Percentiles rank a stretch among this genome's conserved stretches.
Evolutionary conservation across 1,284 basidiomycete genomes (phyloP).

Genomic region (Jaminaea rosea): DNA sequence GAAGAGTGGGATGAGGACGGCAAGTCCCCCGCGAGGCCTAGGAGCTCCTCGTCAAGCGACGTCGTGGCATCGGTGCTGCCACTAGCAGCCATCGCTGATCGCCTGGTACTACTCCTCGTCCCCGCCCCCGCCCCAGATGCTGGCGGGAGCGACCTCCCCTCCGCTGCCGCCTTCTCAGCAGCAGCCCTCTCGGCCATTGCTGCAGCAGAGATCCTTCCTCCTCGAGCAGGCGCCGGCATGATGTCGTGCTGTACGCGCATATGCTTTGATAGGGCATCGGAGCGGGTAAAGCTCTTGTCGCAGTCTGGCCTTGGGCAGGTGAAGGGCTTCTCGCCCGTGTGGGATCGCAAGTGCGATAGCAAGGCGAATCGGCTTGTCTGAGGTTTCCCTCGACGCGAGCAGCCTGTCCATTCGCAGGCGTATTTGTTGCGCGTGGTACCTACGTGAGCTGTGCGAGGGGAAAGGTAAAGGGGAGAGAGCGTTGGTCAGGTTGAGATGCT

Average conservation of each 20-base stretch:
- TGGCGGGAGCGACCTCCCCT: conserved; percentile 7
- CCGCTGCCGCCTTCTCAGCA: neutral
- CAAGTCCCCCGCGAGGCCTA: conserved; percentile 26
- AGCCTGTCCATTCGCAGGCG: conserved; percentile 78
- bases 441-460: conserved; percentile 53
- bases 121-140: neutral
- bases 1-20: no score
- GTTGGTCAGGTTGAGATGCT: neutral
- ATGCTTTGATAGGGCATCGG: conserved; percentile 81
- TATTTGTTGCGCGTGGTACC: conserved; percentile 77
- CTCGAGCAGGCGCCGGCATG: conserved; percentile 16
- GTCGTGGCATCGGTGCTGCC: conserved; percentile 7
- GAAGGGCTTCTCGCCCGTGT: conserved; percentile 85
- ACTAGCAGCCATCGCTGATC: neutral
- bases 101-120: no score
- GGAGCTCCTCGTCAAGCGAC: conserved; percentile 23
- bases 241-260: conserved; percentile 71
- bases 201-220: conserved; percentile 12
- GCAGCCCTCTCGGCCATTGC: conserved; percentile 4
- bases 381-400: conserved; percentile 64
- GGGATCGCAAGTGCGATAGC: conserved; percentile 66
- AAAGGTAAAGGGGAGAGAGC: neutral
- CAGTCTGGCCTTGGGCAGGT: conserved; percentile 79
- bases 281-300: conserved; percentile 83
- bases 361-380: conserved; percentile 80